A percentile compares a stretch with the other conserved stretches of the same genome.
phyloP scores from a whole-genome alignment of 2,329 filamentous ascomycete species.

The Cyphellophora europaea region DNA sequence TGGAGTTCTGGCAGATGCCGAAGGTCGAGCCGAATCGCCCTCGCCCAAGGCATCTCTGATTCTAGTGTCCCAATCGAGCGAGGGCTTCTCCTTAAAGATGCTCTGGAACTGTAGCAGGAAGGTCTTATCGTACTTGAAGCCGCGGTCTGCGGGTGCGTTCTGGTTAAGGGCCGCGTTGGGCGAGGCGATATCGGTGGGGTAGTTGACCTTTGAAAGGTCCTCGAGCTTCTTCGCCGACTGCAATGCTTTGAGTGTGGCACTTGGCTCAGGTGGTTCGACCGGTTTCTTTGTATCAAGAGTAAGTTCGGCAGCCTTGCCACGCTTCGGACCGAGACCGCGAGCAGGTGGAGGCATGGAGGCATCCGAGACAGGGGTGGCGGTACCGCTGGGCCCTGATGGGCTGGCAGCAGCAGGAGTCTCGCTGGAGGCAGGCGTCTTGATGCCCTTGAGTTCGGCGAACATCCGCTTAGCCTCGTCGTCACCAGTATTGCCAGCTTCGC shows the following conservation, averaged over 20 bases:
- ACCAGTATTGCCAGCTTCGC: constrained; percentile 21
- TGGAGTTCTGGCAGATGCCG: constrained; percentile 44
- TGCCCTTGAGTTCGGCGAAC: constrained; percentile 31
- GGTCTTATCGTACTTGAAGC: constrained; percentile 91
- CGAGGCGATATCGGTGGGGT: constrained; percentile 74
- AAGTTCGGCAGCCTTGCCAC: constrained; percentile 71
- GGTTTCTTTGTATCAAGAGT: constrained; percentile 82
- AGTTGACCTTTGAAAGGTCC: constrained; percentile 67
- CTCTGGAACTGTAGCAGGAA: constrained; percentile 95
- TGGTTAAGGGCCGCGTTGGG: constrained; percentile 87
- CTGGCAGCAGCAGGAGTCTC: constrained; percentile 24
- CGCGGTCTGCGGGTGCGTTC: constrained; percentile 58
- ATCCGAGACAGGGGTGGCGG: constrained; percentile 37
- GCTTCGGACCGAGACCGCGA: constrained; percentile 56
- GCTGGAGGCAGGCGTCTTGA: constrained; percentile 17
- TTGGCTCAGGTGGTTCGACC: constrained; percentile 85
- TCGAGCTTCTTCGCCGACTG: constrained; percentile 84
- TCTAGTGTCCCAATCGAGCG: constrained; percentile 82
- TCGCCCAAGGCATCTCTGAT: constrained; percentile 81
- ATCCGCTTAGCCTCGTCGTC: constrained; percentile 28
- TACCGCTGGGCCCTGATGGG: constrained; percentile 31
- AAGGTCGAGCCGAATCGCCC: constrained; percentile 55
- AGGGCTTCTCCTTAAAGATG: constrained; percentile 95
- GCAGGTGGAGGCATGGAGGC: constrained; percentile 36
- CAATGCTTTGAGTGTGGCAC: constrained; percentile 83